Base-by-base conservation (phyloP, 345 rosid genomes). In the Microthlaspi erraticum region DNA sequence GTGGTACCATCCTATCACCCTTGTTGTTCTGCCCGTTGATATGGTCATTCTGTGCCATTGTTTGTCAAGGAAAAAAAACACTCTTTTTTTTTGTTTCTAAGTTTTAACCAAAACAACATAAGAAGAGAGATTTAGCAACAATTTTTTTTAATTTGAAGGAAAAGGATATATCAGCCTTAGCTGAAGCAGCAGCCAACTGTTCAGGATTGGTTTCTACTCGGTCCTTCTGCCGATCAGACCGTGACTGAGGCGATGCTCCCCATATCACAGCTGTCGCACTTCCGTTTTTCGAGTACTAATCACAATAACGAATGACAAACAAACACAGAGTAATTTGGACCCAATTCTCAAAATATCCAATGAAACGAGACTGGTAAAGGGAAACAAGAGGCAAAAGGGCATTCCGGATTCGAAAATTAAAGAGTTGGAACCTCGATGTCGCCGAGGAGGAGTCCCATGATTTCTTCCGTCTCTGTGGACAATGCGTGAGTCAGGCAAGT, bases 1-100 rank as follows among this genome's bases (percentile, higher is more conserved):
- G 84, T 94, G 99, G 56, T 94, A 94, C 99, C 99, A 94, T 55
- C 99, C 99, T 29, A 94, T 94, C 57, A 94, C 99, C 41, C 98
- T 81, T 52, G 98, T 94, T 14, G 93, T 94, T 79, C 85, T 84
- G 23, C 95, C 95, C 3, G 97, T 86, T 23, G 87, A 78, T 12
- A 76, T 48, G 8, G 96, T 85, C 95, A 94, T 94, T 84, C 84
- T 89, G 98, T 93, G 86, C 2, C 49, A 59, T 66, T 52, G 81
- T 87, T 78, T 74, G 85, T 72, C 46, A 58, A 64, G 79, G 66
- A 56, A 26, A 26, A 26, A 26, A 26, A 26, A 10, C 31, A 8
- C 60, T 54, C 16, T 51, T 14, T 41, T 51, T 14, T 41, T 2
- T n/a, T n/a, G 44, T 13, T 41, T 12, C 13, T 6, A 42, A n/a